phyloP scores from a whole-genome alignment of 2,329 filamentous ascomycete genomes.

The Fusarium setosum region DNA sequence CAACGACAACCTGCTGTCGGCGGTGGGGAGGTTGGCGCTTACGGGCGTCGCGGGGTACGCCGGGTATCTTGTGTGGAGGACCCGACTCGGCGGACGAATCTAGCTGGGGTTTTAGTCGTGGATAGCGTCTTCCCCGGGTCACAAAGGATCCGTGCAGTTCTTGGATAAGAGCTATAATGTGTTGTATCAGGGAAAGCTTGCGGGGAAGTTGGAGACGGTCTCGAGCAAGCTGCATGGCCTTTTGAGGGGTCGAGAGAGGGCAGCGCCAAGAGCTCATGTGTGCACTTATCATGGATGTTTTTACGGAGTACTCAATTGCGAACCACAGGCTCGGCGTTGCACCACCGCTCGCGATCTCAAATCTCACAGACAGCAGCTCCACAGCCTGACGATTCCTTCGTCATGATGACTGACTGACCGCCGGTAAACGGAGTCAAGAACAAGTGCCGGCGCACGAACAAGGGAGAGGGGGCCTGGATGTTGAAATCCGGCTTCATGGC shows the following conservation, averaged over 20 bases:
- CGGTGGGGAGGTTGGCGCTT: slow-evolving; percentile 39
- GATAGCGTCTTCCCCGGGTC: neutral
- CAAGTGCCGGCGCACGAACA: neutral
- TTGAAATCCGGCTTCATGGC: neutral
- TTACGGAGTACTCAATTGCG: neutral
- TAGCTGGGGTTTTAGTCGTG: slow-evolving; percentile 9
- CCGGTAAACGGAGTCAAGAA: neutral
- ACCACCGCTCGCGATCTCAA: neutral
- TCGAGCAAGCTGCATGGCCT: neutral
- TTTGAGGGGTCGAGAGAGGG: neutral
- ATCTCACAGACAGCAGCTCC: neutral
- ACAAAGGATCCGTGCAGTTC: slow-evolving; percentile 9
- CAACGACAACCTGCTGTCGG: slow-evolving; percentile 37
- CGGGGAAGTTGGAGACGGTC: neutral
- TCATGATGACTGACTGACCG: neutral
- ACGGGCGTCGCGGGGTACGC: slow-evolving; percentile 43
- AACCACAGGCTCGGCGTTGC: neutral
- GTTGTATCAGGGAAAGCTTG: neutral
- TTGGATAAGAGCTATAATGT: neutral
- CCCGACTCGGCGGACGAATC: slow-evolving; percentile 41
- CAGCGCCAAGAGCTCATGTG: neutral
- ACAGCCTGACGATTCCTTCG: neutral
- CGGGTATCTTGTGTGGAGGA: slow-evolving; percentile 45
- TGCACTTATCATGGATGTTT: no score
- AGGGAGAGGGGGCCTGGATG: neutral